phyloP scores from a whole-genome alignment of 1,284 basidiomycete species.

The Cryptococcus neoformans region DNA sequence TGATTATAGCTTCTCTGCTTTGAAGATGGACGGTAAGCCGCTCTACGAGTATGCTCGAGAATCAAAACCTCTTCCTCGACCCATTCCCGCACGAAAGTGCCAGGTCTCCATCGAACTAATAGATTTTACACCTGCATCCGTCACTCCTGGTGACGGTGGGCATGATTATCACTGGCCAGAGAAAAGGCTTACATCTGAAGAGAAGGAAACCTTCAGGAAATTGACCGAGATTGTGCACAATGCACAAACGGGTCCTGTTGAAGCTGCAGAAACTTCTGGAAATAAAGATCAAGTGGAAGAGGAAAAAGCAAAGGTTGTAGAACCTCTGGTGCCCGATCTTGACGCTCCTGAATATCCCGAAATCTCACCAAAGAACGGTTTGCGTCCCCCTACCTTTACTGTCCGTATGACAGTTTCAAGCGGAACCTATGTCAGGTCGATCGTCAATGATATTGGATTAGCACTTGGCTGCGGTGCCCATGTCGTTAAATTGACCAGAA shows the following conservation, averaged over 20 bases:
- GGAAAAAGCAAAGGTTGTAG: conserved; percentile 48
- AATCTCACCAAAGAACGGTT: conserved; percentile 46
- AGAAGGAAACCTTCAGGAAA: conserved; percentile 65
- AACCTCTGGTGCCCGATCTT: conserved; percentile 26
- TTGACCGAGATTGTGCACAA: conserved; percentile 53
- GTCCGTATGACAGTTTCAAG: conserved; percentile 87
- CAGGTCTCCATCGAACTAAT: conserved; percentile 69
- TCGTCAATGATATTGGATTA: conserved; percentile 85
- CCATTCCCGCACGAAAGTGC: conserved; percentile 83
- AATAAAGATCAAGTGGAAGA: conserved; percentile 29
- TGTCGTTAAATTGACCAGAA: conserved; percentile 81
- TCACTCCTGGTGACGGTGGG: conserved; percentile 42
- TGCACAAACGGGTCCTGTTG: conserved; percentile 14
- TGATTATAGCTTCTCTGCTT: conserved; percentile 86
- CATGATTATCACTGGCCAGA: conserved; percentile 69
- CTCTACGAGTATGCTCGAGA: conserved; percentile 95
- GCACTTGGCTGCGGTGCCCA: conserved; percentile 81
- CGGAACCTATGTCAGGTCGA: conserved; percentile 94
- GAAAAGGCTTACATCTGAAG: conserved; percentile 63
- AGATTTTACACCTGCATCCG: conserved; percentile 47
- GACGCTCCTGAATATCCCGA: conserved; percentile 39
- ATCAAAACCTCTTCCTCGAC: conserved; percentile 83
- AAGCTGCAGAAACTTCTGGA: conserved; percentile 1
- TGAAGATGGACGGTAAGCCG: conserved; percentile 97
- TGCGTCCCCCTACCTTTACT: conserved; percentile 71